Percentiles rank a stretch among this genome's conserved stretches.
Conservation (phyloP, 208 protist species). For the Acanthamoeba quina region DNA sequence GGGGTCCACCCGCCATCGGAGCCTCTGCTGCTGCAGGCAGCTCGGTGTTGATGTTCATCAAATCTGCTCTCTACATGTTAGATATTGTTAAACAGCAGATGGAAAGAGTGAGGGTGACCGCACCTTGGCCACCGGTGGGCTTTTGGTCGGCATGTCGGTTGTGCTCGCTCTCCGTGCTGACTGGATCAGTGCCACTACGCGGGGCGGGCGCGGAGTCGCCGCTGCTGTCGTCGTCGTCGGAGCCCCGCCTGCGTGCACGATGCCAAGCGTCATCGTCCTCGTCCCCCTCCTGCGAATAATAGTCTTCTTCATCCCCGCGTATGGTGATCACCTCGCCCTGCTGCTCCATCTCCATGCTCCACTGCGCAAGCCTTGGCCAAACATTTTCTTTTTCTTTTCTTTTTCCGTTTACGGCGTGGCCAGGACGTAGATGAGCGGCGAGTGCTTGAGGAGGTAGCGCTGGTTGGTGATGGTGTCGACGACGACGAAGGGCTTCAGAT, state of each 20-base stretch:
- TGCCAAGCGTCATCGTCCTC: constrained; percentile 40
- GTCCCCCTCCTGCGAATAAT: not conserved
- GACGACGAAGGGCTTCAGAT: constrained; percentile 28
- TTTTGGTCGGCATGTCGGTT: no score
- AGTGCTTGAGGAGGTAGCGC: constrained; percentile 48
- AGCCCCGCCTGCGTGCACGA: not conserved
- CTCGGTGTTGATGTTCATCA: no score
- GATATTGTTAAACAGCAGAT: no score
- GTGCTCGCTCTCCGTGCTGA: no score
- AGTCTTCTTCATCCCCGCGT: not conserved
- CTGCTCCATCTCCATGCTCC: not conserved
- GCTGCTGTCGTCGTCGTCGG: not conserved
- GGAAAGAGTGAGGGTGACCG: not conserved
- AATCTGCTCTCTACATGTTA: not conserved
- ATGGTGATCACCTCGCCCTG: constrained; percentile 6
- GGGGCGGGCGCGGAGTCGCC: not conserved
- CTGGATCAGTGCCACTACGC: not conserved
- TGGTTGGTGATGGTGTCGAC: constrained; percentile 53
- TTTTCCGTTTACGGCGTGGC: not conserved
- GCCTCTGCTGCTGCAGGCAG: not conserved
- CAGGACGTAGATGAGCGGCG: constrained; percentile 43
- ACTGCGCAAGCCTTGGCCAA: no score
- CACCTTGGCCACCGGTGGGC: no score
- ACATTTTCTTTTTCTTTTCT: no score
- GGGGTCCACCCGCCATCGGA: not conserved